Conservation (phyloP, 768 basidiomycete genomes). For the Kwoniella botswanensis region DNA sequence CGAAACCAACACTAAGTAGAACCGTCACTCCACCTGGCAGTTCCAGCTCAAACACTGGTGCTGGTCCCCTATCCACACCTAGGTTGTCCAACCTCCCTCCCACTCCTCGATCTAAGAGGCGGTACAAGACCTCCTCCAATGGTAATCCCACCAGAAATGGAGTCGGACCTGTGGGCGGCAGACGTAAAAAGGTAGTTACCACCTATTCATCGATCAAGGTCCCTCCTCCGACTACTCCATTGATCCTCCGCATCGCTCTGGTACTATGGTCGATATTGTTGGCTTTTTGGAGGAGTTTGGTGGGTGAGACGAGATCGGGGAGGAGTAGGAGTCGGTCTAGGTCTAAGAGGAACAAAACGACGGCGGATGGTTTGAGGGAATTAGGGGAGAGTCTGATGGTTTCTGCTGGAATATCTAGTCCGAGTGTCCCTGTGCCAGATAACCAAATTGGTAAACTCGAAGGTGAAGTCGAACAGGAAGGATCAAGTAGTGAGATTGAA, state of each 20-base stretch:
- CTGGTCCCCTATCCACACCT: neutral
- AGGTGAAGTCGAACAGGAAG: conserved; percentile 19
- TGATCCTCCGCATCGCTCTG: conserved; percentile 40
- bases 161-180: neutral
- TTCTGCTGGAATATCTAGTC: conserved; percentile 14
- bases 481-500: conserved; percentile 16
- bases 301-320: conserved; percentile 50
- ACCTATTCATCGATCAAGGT: conserved; percentile 45
- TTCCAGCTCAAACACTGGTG: neutral
- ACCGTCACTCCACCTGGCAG: conserved; percentile 6
- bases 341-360: conserved; percentile 2
- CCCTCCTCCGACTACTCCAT: conserved; percentile 46
- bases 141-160: neutral
- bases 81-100: conserved; percentile 24
- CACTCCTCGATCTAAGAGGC: conserved; percentile 13
- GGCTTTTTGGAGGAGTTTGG: conserved; percentile 46
- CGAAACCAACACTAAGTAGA: conserved; percentile 1
- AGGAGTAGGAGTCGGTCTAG: conserved; percentile 21
- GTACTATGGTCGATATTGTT: conserved; percentile 52
- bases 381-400: conserved; percentile 28
- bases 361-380: conserved; percentile 13
- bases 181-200: neutral
- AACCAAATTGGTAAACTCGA: neutral
- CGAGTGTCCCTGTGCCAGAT: neutral
- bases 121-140: neutral